These are phyloP conservation scores for Vanderwaltozyma verrucispora DNA, from an alignment of 805 yeast genomes.

Conservation along the genomic window DNA sequence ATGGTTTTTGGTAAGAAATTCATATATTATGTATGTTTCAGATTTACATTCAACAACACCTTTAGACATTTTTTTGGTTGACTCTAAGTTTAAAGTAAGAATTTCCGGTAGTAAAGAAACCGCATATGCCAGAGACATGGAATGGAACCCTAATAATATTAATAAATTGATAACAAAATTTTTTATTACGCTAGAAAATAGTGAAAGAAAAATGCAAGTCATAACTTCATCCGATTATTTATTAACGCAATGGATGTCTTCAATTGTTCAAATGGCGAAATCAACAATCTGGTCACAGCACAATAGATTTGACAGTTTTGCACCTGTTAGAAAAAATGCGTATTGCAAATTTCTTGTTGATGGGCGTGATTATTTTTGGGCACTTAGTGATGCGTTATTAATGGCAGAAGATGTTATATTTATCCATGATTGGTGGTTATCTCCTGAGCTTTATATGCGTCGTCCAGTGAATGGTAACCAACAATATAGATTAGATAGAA, in stretches of 20 bases:
- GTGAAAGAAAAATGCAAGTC: slow-evolving; percentile 68
- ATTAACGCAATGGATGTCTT: slow-evolving; percentile 63
- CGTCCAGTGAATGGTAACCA: slow-evolving; percentile 95
- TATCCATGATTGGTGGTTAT: slow-evolving; percentile 98
- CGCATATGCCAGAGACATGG: slow-evolving; percentile 7
- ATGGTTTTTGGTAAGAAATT: slow-evolving; percentile 82
- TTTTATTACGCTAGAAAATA: slow-evolving; percentile 51
- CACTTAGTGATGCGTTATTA: slow-evolving; percentile 80
- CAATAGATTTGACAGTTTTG: slow-evolving; percentile 81
- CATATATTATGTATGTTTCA: slow-evolving; percentile 77
- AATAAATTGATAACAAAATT: slow-evolving; percentile 43
- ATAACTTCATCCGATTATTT: slow-evolving; percentile 57
- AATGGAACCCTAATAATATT: slow-evolving; percentile 17
- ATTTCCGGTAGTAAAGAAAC: slow-evolving; percentile 31
- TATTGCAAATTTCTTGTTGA: slow-evolving; percentile 97
- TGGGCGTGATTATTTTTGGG: slow-evolving; percentile 95
- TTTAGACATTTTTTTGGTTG: slow-evolving; percentile 86
- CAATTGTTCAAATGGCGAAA: slow-evolving; percentile 58
- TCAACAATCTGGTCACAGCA: slow-evolving; percentile 61
- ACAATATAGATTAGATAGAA: slow-evolving; percentile 82
- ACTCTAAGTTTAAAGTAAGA: slow-evolving; percentile 52
- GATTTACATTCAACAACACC: slow-evolving; percentile 82
- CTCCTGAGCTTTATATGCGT: slow-evolving; percentile 87
- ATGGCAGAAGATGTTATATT: slow-evolving; percentile 90
- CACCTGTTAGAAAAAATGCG: slow-evolving; percentile 78